These are phyloP conservation scores for Diutina sp. DNA, from an alignment of 1,139 yeast genomes.

Conservation along the genomic window DNA sequence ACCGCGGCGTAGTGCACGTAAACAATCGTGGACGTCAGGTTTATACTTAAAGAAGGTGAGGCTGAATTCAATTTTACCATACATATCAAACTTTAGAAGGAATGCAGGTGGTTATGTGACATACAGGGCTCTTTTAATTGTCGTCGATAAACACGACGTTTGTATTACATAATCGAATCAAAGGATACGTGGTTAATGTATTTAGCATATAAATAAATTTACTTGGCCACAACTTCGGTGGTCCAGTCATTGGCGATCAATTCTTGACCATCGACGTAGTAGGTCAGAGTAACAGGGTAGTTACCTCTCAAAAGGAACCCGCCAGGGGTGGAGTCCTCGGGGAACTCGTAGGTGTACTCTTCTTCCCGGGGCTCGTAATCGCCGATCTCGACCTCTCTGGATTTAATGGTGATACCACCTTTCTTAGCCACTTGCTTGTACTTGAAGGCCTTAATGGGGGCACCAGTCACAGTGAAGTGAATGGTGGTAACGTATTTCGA, in stretches of 20 bases:
- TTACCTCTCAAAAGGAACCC: conserved; percentile 22
- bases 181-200: conserved; percentile 3
- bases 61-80: not conserved
- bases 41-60: not conserved
- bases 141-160: not conserved
- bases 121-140: not conserved
- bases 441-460: conserved; percentile 18
- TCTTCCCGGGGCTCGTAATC: conserved; percentile 3
- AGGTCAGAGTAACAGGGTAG: conserved; percentile 17
- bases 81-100: not conserved
- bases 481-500: conserved; percentile 22
- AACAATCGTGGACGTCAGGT: not conserved
- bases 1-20: not conserved
- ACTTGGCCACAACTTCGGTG: conserved; percentile 11
- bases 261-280: conserved; percentile 15
- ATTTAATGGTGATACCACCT: conserved; percentile 24
- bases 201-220: conserved; percentile 6
- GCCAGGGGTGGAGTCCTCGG: conserved; percentile 21
- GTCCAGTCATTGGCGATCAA: conserved; percentile 17
- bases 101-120: not conserved
- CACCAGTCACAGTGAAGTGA: conserved; percentile 19
- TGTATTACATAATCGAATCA: not conserved
- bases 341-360: conserved; percentile 14
- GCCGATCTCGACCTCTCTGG: conserved; percentile 16
- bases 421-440: conserved; percentile 27